phyloP scores from a whole-genome alignment of 108 stramenopile genomes.

The Poteriospumella lacustris region DNA sequence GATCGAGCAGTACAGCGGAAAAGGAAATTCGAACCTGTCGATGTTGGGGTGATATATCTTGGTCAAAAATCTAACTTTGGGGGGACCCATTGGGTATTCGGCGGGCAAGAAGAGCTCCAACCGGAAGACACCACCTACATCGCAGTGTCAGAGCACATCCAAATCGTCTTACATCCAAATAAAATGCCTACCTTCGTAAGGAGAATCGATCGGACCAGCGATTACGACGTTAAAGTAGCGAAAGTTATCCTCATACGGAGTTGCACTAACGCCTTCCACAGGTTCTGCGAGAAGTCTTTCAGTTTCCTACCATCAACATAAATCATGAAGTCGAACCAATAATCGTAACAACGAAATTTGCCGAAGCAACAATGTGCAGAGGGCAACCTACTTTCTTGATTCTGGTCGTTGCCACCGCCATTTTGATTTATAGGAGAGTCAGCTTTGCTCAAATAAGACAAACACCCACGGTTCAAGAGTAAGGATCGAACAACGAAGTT shows the following conservation, averaged over 20 bases:
- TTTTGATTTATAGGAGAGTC: too few relatives aligned
- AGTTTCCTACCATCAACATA: neutral
- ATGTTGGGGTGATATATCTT: constrained; percentile 99
- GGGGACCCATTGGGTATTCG: constrained; percentile 98
- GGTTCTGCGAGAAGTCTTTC: constrained; percentile 17
- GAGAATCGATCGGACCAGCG: constrained; percentile 85
- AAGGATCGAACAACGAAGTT: too few relatives aligned
- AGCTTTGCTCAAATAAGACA: too few relatives aligned
- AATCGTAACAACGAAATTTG: neutral
- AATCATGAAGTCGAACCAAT: neutral
- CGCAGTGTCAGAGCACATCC: neutral
- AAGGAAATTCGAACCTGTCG: constrained; percentile 73
- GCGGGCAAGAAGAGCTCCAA: constrained; percentile 91
- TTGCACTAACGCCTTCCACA: constrained; percentile 87
- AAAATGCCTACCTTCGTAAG: constrained; percentile 71
- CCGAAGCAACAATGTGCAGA: neutral
- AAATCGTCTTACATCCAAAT: neutral
- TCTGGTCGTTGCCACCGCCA: constrained; percentile 9
- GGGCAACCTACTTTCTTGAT: constrained; percentile 2
- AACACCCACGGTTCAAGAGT: too few relatives aligned
- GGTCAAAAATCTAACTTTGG: constrained; percentile 96
- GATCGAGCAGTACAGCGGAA: neutral
- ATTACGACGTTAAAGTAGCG: constrained; percentile 95
- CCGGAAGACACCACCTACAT: constrained; percentile 53
- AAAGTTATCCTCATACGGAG: constrained; percentile 93